Conservation (phyloP, 2,329 filamentous ascomycete species). For the Aschersonia sp. region DNA sequence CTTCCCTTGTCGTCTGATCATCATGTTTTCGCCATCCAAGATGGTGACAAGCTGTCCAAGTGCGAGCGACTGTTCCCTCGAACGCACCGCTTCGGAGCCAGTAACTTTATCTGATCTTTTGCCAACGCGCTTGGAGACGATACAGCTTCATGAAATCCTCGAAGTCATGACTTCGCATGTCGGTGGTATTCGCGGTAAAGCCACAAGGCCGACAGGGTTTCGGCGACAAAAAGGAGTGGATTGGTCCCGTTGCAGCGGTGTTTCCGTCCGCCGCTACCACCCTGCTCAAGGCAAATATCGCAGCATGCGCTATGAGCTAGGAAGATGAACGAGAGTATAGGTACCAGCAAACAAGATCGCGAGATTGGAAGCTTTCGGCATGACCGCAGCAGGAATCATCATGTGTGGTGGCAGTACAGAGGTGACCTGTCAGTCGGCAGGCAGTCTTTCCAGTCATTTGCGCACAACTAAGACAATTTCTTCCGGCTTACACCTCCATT, state of each 20-base stretch:
- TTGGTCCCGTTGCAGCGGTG: neutral
- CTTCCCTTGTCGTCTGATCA: neutral
- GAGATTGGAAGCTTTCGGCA: neutral
- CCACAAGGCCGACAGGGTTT: neutral
- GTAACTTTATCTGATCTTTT: neutral
- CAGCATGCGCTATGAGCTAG: neutral
- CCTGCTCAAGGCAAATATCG: neutral
- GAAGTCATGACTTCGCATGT: neutral
- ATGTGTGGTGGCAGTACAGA: neutral
- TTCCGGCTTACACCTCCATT: too few relatives aligned
- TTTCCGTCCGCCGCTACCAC: neutral
- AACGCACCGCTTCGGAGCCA: too few relatives aligned
- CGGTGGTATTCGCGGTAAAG: neutral
- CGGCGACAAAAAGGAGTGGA: neutral
- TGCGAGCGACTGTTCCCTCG: too few relatives aligned
- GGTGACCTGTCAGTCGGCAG: neutral
- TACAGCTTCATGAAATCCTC: neutral
- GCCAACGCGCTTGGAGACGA: neutral
- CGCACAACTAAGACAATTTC: neutral
- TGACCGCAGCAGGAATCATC: neutral
- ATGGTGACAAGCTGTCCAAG: too few relatives aligned
- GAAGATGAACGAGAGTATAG: neutral
- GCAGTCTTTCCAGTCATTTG: neutral
- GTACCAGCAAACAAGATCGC: neutral
- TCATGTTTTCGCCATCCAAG: too few relatives aligned